Evolutionary conservation across 768 basidiomycete genomes (phyloP), one percentile per base, ranked within the genome.

Genomic region (Rhizopogon vesiculosus): DNA sequence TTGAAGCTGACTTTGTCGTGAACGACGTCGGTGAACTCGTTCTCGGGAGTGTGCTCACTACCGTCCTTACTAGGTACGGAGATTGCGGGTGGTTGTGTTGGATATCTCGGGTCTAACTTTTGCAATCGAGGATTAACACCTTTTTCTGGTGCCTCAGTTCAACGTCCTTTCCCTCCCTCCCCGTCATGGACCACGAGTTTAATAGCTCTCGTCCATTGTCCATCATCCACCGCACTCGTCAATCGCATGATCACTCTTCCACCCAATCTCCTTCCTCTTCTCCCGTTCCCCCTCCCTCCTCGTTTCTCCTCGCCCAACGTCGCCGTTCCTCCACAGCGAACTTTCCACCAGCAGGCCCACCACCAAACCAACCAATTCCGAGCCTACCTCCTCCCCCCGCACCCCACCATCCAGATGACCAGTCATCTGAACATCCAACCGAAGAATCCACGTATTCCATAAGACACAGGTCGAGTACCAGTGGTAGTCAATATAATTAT

Each of bases 281-380:
- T 53, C 58, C 72, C 25, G 58, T 70, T 38, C 52, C 62, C 15
- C 57, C 74, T 28, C 60, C 63, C 19, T 64, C 73, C 3, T 58
- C 69, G 18, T 61, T 77, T 59, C 51, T 55, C 28, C 68, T 64
- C 29, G 5, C 62, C 2, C 78, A 80, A 58, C 83, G 87, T 54
- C 84, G 89, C 51, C 87, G 89, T 61, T 89, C 87, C 25, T 83
- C 84, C 53, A 84, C 80, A 54, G 79, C 82, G 12, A 78, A 82
- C 62, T 74, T 76, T 25, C 81, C 86, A 44, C 87, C 88, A 6
- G 80, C 85, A 40, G 83, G 73, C 3, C 89, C 89, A 18, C 89
- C 89, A 42, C 89, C 89, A 19, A 82, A 75, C 63, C 80, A 83
- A 61, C 89, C 89, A 48, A 90, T 91, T 56, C 89, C 89, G 49